Conservation (phyloP, 2,329 filamentous ascomycete genomes). For the Chrysosporium keratinophilum region DNA sequence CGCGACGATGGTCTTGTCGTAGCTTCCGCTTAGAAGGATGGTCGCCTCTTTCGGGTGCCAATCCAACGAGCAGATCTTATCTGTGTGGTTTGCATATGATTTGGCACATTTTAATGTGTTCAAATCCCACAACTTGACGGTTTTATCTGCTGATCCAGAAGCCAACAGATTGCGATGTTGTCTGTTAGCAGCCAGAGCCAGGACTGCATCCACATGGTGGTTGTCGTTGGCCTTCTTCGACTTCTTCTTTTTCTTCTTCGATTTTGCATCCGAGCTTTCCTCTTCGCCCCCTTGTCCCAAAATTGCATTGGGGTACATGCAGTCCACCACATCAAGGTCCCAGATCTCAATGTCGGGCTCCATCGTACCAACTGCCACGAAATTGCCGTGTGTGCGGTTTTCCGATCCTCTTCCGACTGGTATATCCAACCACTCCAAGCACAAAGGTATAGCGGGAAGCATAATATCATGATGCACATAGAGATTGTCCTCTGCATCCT, state of each 20-base stretch:
- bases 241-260: constrained; percentile 76
- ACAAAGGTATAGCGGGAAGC: constrained; percentile 91
- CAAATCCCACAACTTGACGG: constrained; percentile 95
- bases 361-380: constrained; percentile 91
- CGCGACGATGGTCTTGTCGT: constrained; percentile 88
- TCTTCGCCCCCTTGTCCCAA: constrained; percentile 60
- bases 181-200: constrained; percentile 83
- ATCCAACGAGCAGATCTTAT: constrained; percentile 92
- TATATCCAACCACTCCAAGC: constrained; percentile 89
- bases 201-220: constrained; percentile 88
- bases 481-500: constrained; percentile 87
- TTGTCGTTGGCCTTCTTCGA: constrained; percentile 76
- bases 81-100: constrained; percentile 89
- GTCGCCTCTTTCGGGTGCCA: constrained; percentile 88
- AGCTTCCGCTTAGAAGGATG: constrained; percentile 81
- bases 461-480: constrained; percentile 99
- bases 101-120: constrained; percentile 87
- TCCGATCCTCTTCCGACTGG: constrained; percentile 65
- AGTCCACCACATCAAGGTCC: constrained; percentile 91
- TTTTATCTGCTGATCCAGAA: constrained; percentile 91
- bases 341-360: constrained; percentile 98
- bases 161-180: constrained; percentile 90
- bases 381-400: constrained; percentile 66
- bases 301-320: constrained; percentile 96
- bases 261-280: constrained; percentile 41